A percentile compares a stretch with the other conserved stretches of the same genome.
Evolutionary conservation across 2,329 filamentous ascomycete genomes (phyloP).

Genomic region (Diplodia seriata): DNA sequence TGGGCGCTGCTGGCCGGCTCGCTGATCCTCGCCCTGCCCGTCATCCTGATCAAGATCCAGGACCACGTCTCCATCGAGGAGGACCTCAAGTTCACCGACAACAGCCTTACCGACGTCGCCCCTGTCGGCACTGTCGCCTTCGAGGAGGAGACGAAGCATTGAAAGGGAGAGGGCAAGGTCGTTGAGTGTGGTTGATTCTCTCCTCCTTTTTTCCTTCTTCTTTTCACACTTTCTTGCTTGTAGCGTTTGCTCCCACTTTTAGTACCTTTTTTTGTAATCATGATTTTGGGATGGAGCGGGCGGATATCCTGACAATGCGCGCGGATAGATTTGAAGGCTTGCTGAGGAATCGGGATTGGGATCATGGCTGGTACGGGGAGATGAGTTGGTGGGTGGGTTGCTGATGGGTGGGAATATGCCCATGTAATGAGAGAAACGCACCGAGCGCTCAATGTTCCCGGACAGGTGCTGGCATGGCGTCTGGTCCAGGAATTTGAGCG

Average conservation of each 20-base stretch:
- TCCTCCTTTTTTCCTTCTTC: not conserved
- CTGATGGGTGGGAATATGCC: not conserved
- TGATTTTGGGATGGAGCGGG: not conserved
- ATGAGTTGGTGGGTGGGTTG: not conserved
- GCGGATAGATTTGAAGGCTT: not conserved
- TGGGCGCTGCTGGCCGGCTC: constrained; percentile 80
- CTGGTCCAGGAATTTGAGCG: not conserved
- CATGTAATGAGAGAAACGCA: not conserved
- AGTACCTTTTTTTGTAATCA: not conserved
- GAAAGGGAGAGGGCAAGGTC: constrained; percentile 8
- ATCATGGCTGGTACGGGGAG: not conserved
- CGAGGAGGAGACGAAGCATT: constrained; percentile 39
- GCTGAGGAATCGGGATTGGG: not conserved
- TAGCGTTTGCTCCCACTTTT: not conserved
- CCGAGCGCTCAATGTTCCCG: not conserved
- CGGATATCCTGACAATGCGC: too few species aligned
- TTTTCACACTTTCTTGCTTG: not conserved
- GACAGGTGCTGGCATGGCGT: not conserved
- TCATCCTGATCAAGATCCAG: constrained; percentile 79
- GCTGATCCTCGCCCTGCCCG: constrained; percentile 76
- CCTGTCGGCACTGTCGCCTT: constrained; percentile 36
- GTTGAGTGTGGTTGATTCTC: constrained; percentile 8
- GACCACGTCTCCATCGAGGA: constrained; percentile 83
- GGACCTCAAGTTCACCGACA: constrained; percentile 84
- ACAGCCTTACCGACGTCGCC: constrained; percentile 75